Evolutionary conservation across 129 eudicot species (phyloP).

Genomic region (Tanacetum coccineum): DNA sequence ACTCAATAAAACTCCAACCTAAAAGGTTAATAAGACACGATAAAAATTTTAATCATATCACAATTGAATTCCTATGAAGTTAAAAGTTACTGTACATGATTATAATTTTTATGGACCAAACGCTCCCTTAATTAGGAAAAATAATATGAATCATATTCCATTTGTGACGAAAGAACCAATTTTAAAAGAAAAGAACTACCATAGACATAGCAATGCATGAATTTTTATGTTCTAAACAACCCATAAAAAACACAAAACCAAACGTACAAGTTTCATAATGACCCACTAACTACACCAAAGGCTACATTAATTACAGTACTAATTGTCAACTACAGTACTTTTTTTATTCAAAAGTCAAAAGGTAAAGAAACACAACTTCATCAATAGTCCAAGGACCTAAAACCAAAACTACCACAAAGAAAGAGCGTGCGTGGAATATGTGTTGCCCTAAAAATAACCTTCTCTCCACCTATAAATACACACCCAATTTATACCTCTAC

Average conservation of each 20-base stretch:
- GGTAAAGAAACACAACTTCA: not conserved
- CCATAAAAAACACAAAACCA: constrained; percentile 3
- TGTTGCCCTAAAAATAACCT: constrained; percentile 20
- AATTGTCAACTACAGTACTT: not conserved
- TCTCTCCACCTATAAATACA: constrained; percentile 17
- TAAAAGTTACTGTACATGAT: too few species aligned
- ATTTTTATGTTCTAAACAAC: not conserved
- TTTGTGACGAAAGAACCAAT: too few species aligned
- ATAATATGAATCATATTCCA: too few species aligned
- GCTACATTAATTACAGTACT: not conserved
- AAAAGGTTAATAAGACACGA: too few species aligned
- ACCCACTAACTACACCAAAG: constrained; percentile 12
- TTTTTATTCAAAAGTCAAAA: constrained; percentile 14
- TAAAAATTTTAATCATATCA: too few species aligned
- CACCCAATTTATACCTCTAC: constrained; percentile 5
- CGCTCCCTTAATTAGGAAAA: too few species aligned
- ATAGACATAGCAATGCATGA: not conserved
- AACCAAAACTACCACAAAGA: not conserved
- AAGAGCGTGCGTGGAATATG: constrained; percentile 25
- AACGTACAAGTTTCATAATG: constrained; percentile 23
- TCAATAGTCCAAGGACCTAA: constrained; percentile 6
- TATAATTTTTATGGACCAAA: too few species aligned
- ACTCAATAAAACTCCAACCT: too few species aligned
- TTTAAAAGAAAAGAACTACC: not conserved
- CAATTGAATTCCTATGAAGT: too few species aligned